Conservation (phyloP, 2,329 filamentous ascomycete genomes). For the Aspergillus versicolor region DNA sequence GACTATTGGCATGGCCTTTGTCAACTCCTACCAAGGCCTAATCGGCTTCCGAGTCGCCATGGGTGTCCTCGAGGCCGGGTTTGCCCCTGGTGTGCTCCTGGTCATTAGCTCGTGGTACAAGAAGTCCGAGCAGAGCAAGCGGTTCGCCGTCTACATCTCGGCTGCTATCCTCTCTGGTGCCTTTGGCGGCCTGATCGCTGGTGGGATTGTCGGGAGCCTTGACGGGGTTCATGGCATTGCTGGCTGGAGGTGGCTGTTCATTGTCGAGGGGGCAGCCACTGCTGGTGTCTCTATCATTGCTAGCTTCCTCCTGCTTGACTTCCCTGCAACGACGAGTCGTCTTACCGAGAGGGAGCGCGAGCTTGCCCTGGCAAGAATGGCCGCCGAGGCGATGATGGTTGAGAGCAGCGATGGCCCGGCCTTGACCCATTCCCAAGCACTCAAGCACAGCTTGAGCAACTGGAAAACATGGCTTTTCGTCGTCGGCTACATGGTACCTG, state of each 20-base stretch:
- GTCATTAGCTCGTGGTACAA: neutral
- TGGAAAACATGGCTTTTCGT: conserved; percentile 44
- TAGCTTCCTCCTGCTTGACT: conserved; percentile 51
- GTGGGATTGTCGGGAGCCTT: neutral
- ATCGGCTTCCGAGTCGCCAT: neutral
- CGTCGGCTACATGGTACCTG: conserved; percentile 39
- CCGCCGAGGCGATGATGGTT: conserved; percentile 19
- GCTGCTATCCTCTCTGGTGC: neutral
- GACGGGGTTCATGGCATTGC: neutral
- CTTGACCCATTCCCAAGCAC: conserved; percentile 19
- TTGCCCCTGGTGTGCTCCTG: neutral
- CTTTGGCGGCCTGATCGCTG: conserved; percentile 1
- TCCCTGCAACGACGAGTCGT: conserved; percentile 47
- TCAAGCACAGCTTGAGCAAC: conserved; percentile 17
- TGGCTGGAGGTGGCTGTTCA: conserved; percentile 7
- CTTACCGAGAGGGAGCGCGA: conserved; percentile 32
- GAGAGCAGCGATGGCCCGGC: conserved; percentile 15
- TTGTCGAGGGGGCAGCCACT: conserved; percentile 33
- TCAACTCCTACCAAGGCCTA: neutral
- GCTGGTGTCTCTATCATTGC: conserved; percentile 45
- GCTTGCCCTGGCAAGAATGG: conserved; percentile 25
- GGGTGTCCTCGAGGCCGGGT: conserved; percentile 1
- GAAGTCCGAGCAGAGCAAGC: neutral
- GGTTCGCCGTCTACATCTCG: neutral
- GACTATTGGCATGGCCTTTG: neutral